Evolutionary conservation across 306 rosid species (phyloP), one percentile per base, ranked within the genome.

Genomic region (Trifolium dubium): DNA sequence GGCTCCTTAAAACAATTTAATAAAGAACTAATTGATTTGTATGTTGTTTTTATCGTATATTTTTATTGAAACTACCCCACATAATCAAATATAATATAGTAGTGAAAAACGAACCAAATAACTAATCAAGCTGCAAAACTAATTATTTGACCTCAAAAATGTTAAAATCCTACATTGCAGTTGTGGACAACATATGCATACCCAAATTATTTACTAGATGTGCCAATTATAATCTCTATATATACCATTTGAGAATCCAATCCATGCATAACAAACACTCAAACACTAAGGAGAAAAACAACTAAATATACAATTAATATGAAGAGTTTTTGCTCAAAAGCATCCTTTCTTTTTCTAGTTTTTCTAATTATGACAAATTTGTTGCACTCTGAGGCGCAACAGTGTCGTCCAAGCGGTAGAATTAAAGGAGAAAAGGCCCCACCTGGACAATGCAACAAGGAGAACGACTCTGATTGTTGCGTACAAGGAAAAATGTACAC

Each of bases 321-420:
- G 78, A 72, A 44, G 69, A 34, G 61, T 28, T 61, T 72, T 56
- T 55, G 30, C 67, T 54, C 69, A 5, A 78, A 43, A 0, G 19
- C 51, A 9, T 59, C 29, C 10, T 64, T 64, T 18, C 29, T 62
- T 43, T 7, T 71, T 2, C 3, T 78, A 7, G 14, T 15, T 34
- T 2, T 19, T 70, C 55, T 81, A 1, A 9, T 74, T n/a, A 1
- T 61, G 1, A 47, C 82, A 14, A 64, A 12, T 2, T 69, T 44
- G 7, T 2, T 54, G 8, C 11, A 11, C 0, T 31, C 71, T 5
- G 71, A 86, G 19, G 83, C 83, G 5, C 80, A 78, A 10, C 10
- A 23, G 0, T 55, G 62, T 55, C 62, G 34, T 23, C 62, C 62
- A 10, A 55, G 10, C 4, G 62, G 62, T 55, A 23, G 34, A 55